phyloP scores from a whole-genome alignment of 257 asterid species.

The Catharanthus roseus region DNA sequence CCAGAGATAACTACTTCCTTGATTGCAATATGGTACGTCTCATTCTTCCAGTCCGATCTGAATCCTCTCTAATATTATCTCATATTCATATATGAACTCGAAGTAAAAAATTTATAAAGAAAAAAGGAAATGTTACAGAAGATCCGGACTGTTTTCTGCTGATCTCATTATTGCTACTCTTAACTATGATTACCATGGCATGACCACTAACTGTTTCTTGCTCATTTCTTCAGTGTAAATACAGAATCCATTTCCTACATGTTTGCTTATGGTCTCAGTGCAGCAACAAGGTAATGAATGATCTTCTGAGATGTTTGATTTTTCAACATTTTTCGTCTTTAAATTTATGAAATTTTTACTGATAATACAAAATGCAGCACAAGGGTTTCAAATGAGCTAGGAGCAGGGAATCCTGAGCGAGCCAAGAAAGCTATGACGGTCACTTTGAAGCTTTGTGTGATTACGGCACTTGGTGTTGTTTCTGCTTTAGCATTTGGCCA shows the following conservation, averaged over 20 bases:
- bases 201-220: not conserved
- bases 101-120: too few relatives aligned
- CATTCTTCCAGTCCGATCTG: not conserved
- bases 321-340: not conserved
- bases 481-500: constrained; percentile 48
- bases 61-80: too few relatives aligned
- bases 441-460: constrained; percentile 42
- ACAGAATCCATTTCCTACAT: constrained; percentile 43
- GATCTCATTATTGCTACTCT: not conserved
- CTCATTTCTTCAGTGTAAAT: constrained; percentile 27
- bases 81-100: too few relatives aligned
- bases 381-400: constrained; percentile 81
- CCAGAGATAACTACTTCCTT: constrained; percentile 62
- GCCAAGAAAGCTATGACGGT: constrained; percentile 70
- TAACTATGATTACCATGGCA: not conserved
- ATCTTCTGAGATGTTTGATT: too few relatives aligned
- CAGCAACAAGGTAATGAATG: constrained; percentile 67
- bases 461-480: constrained; percentile 37
- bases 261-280: constrained; percentile 68
- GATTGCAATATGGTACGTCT: constrained; percentile 73
- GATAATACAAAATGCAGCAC: constrained; percentile 57
- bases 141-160: not conserved
- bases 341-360: not conserved
- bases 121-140: too few relatives aligned
- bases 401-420: constrained; percentile 50